Percentiles rank a stretch among this genome's conserved stretches.
These are phyloP conservation scores for Phytophthora hybrid DNA, from an alignment of 352 stramenopile genomes.

Conservation along the genomic window DNA sequence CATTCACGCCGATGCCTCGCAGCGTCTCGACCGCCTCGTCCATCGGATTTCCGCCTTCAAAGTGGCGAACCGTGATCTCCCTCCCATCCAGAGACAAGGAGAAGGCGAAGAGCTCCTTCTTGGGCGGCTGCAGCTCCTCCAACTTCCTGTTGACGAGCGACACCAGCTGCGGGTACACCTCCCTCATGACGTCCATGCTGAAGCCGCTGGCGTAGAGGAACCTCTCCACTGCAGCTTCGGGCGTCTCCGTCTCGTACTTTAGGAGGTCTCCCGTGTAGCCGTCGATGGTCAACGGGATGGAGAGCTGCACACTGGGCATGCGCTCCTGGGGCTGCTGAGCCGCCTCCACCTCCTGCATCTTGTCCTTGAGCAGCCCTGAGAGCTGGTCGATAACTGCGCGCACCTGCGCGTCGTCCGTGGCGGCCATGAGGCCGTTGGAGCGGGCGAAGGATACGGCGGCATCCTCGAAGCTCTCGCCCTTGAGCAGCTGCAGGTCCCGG, in stretches of 20 bases:
- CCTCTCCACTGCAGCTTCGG: slow-evolving; percentile 67
- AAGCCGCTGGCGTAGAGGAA: slow-evolving; percentile 72
- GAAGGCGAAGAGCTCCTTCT: slow-evolving; percentile 71
- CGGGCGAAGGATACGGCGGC: slow-evolving; percentile 69
- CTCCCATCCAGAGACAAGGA: slow-evolving; percentile 59
- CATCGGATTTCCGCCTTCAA: slow-evolving; percentile 65
- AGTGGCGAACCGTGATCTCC: slow-evolving; percentile 66
- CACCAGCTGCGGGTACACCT: slow-evolving; percentile 71
- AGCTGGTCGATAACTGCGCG: slow-evolving; percentile 72
- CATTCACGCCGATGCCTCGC: slow-evolving; percentile 49
- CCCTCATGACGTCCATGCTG: slow-evolving; percentile 67
- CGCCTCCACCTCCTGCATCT: slow-evolving; percentile 63
- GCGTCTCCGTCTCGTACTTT: slow-evolving; percentile 69
- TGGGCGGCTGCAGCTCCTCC: slow-evolving; percentile 56
- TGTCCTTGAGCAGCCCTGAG: slow-evolving; percentile 70
- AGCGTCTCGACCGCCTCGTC: slow-evolving; percentile 69
- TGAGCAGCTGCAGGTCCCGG: slow-evolving; percentile 71
- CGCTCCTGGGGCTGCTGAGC: slow-evolving; percentile 16
- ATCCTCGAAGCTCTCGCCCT: slow-evolving; percentile 72
- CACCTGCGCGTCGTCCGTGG: slow-evolving; percentile 57
- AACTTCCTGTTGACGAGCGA: slow-evolving; percentile 67
- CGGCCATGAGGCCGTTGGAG: slow-evolving; percentile 61
- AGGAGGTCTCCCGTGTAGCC: slow-evolving; percentile 53
- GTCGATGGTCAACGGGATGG: slow-evolving; percentile 69
- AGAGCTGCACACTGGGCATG: slow-evolving; percentile 58